Conservation (phyloP, 2,329 filamentous ascomycete species). For the Fusarium nanum region DNA sequence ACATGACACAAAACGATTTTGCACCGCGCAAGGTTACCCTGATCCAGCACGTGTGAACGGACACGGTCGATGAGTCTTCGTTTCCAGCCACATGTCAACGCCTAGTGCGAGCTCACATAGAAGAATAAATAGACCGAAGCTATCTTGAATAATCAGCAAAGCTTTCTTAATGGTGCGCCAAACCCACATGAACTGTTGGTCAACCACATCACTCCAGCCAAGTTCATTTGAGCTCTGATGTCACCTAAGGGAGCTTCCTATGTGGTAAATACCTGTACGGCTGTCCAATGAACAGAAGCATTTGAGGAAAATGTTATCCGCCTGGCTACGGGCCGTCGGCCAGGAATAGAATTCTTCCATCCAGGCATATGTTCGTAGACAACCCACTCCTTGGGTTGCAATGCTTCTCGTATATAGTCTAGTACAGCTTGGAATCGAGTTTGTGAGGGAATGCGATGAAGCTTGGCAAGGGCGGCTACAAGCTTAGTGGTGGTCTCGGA, state of each 20-base stretch:
- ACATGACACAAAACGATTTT: not conserved
- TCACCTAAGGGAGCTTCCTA: too few relatives aligned
- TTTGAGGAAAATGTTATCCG: not conserved
- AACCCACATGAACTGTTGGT: not conserved
- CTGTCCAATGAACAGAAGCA: too few relatives aligned
- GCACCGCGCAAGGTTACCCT: rapidly evolving
- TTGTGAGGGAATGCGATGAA: not conserved
- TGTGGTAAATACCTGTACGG: too few relatives aligned
- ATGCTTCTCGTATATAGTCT: not conserved
- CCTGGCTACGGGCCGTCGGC: not conserved
- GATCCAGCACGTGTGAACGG: too few relatives aligned
- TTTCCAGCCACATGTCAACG: not conserved
- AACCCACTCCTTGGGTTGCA: not conserved
- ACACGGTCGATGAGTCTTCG: not conserved
- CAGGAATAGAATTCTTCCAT: not conserved
- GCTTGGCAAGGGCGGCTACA: not conserved
- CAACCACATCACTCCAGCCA: too few relatives aligned
- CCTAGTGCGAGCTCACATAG: not conserved
- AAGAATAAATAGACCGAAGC: not conserved
- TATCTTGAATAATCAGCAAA: not conserved
- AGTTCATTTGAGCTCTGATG: too few relatives aligned
- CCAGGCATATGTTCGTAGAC: too few relatives aligned
- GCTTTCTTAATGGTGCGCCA: not conserved
- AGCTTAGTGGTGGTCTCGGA: not conserved
- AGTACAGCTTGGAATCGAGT: not conserved